Percentiles rank a stretch among this genome's conserved stretches.
Conservation (phyloP, 2,329 filamentous ascomycete genomes). For the Pestalotiopsis sp. region DNA sequence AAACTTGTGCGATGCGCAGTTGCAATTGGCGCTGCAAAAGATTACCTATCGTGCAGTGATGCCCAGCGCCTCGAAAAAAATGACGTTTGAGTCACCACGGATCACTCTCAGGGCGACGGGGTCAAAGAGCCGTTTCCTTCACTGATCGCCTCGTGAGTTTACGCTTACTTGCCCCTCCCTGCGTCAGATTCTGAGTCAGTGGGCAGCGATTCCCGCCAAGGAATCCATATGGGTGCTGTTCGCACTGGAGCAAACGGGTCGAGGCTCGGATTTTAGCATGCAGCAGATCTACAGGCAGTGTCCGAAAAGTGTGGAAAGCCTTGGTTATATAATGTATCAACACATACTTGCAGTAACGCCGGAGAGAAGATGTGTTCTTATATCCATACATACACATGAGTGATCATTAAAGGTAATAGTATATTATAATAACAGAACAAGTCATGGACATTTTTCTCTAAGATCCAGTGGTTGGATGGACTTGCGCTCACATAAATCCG, state of each 20-base stretch:
- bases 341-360: too few species aligned
- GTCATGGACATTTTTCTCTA: too few species aligned
- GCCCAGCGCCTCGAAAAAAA: background rate
- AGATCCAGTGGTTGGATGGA: too few species aligned
- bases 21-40: background rate
- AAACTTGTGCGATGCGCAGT: background rate
- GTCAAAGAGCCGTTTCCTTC: background rate
- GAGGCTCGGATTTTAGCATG: too few species aligned
- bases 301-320: background rate
- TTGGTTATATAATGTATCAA: background rate
- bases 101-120: background rate
- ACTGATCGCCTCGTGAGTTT: background rate
- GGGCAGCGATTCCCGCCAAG: background rate
- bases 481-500: too few species aligned
- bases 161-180: background rate
- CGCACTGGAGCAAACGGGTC: background rate
- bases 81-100: background rate
- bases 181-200: background rate
- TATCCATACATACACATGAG: too few species aligned
- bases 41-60: background rate
- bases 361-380: too few species aligned
- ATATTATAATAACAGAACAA: too few species aligned
- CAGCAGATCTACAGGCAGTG: background rate
- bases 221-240: background rate
- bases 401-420: too few species aligned